A percentile compares a stretch with the other conserved stretches of the same genome.
Conservation (phyloP, 148 eudicot species). For the Silene latifolia region DNA sequence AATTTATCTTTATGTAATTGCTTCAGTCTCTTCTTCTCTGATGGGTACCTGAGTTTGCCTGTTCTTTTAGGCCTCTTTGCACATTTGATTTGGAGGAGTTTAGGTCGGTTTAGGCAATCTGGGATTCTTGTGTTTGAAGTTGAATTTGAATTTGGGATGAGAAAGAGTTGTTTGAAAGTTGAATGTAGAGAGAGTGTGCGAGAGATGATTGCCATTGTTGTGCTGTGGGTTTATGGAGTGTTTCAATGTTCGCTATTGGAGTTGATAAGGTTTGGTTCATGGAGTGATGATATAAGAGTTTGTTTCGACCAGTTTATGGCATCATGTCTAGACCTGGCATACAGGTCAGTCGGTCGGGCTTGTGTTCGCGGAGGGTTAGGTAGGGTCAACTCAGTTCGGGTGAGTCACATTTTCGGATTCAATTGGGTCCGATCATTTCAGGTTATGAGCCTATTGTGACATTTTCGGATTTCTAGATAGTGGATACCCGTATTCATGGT, state of each 20-base stretch:
- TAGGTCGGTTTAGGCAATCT: constrained; percentile 9
- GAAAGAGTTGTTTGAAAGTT: constrained; percentile 20
- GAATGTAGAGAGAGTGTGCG: constrained; percentile 26
- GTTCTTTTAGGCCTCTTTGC: constrained; percentile 60
- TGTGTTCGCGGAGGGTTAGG: too few species aligned
- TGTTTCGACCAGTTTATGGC: too few species aligned
- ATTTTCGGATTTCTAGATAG: too few species aligned
- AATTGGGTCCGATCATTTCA: too few species aligned
- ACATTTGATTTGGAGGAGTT: constrained; percentile 36
- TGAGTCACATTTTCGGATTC: too few species aligned
- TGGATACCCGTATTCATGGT: too few species aligned
- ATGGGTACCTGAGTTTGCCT: constrained; percentile 84
- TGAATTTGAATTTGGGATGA: constrained; percentile 22
- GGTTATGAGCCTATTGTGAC: too few species aligned
- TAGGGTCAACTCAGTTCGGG: too few species aligned
- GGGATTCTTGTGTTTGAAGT: constrained; percentile 1
- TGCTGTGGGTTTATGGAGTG: background rate
- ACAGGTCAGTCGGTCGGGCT: too few species aligned
- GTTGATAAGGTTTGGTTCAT: background rate
- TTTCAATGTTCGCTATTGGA: background rate
- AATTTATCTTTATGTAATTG: constrained; percentile 30
- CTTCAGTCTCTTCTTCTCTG: constrained; percentile 77
- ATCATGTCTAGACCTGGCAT: too few species aligned
- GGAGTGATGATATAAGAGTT: too few species aligned
- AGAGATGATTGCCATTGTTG: constrained; percentile 28